A percentile compares a stretch with the other conserved stretches of the same genome.
Conservation (phyloP, 129 eudicot species). For the Centrapalus pauciflorus region DNA sequence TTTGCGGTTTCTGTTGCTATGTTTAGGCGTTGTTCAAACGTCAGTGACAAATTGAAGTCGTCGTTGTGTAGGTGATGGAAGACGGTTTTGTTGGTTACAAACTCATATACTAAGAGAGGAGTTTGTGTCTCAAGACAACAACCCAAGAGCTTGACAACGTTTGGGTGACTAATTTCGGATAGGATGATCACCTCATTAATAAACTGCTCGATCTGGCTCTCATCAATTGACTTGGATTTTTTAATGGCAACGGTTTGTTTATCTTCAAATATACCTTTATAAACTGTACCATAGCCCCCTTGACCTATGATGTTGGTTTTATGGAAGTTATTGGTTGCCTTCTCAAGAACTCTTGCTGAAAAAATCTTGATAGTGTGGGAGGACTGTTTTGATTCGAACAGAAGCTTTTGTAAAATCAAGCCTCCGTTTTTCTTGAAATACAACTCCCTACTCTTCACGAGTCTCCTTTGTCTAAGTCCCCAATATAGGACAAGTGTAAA, state of each 20-base stretch:
- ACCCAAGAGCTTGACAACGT: conserved; percentile 19
- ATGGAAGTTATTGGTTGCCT: conserved; percentile 21
- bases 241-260: conserved; percentile 13
- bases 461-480: conserved; percentile 17
- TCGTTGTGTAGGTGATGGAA: conserved; percentile 26
- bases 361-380: conserved; percentile 21
- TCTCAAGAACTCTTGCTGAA: conserved; percentile 11
- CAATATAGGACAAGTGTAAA: conserved; percentile 11
- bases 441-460: conserved; percentile 11
- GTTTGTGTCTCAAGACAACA: conserved; percentile 28
- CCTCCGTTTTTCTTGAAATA: conserved; percentile 31
- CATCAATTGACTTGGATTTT: conserved; percentile 22
- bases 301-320: conserved; percentile 14
- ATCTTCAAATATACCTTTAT: conserved; percentile 21
- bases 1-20: conserved; percentile 18
- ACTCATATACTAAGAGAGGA: conserved; percentile 22
- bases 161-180: conserved; percentile 27
- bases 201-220: conserved; percentile 24
- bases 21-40: conserved; percentile 8
- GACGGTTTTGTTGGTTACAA: conserved; percentile 25
- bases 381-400: conserved; percentile 14
- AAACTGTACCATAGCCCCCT: conserved; percentile 25
- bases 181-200: conserved; percentile 30
- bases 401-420: conserved; percentile 18
- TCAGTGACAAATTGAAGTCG: not conserved